These are phyloP conservation scores for Rostrohypoxylon terebratum DNA, from an alignment of 495 filamentous ascomycete genomes.

Conservation along the genomic window DNA sequence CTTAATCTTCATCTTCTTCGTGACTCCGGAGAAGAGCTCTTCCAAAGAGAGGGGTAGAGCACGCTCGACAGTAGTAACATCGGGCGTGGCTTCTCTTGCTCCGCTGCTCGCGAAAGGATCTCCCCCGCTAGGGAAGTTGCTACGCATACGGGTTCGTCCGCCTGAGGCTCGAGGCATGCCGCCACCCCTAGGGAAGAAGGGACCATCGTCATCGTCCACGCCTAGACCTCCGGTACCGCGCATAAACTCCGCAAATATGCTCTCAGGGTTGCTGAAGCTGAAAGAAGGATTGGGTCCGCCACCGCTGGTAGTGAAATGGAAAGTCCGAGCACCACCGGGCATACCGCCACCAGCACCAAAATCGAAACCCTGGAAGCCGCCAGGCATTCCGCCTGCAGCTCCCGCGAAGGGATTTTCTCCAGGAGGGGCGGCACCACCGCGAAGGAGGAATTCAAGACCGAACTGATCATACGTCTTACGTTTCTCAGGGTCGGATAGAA, in stretches of 20 bases:
- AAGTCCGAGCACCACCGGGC: constrained; percentile 66
- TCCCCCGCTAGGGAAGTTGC: constrained; percentile 55
- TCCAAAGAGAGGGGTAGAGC: constrained; percentile 84
- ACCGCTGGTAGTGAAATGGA: constrained; percentile 76
- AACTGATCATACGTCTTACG: constrained; percentile 95
- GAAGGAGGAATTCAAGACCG: constrained; percentile 91
- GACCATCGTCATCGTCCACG: constrained; percentile 49
- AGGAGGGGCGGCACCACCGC: constrained; percentile 80
- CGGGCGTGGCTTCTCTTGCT: constrained; percentile 71
- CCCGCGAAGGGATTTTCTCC: constrained; percentile 64
- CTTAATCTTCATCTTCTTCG: constrained; percentile 98
- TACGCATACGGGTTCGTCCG: constrained; percentile 55
- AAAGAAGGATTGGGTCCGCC: constrained; percentile 72
- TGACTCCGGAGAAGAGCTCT: constrained; percentile 83
- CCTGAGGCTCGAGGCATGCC: constrained; percentile 52
- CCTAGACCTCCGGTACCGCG: constrained; percentile 64
- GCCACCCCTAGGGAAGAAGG: constrained; percentile 52
- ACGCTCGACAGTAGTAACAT: constrained; percentile 90
- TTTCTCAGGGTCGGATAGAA: constrained; percentile 96
- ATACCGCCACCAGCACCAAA: constrained; percentile 58
- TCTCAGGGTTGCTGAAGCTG: constrained; percentile 82
- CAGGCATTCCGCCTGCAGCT: constrained; percentile 58
- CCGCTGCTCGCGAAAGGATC: constrained; percentile 56
- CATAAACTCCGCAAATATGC: constrained; percentile 87
- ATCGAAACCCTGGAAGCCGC: constrained; percentile 65